phyloP scores from a whole-genome alignment of 78 protist genomes.

The Protostelium mycophagum region DNA sequence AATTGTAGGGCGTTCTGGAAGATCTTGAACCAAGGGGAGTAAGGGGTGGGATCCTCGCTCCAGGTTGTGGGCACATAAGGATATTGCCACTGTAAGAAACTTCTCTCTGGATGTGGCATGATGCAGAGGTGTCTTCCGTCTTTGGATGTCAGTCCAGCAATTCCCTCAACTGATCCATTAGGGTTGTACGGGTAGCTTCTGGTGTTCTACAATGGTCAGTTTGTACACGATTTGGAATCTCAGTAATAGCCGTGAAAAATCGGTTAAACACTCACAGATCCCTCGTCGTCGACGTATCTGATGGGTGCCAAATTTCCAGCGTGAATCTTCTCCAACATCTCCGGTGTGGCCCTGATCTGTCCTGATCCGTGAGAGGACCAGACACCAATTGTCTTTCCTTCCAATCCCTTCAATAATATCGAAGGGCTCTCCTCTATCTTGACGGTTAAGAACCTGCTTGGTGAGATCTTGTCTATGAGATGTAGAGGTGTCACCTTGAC shows the following conservation, averaged over 20 bases:
- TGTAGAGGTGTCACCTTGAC: slow-evolving; percentile 42
- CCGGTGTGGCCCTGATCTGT: slow-evolving; percentile 22
- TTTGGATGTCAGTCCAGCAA: slow-evolving; percentile 70
- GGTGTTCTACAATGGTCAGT: neutral
- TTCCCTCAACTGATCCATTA: slow-evolving; percentile 86
- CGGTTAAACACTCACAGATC: slow-evolving; percentile 35
- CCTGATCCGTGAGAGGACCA: slow-evolving; percentile 93
- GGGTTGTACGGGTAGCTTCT: slow-evolving; percentile 86
- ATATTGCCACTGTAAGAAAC: slow-evolving; percentile 46
- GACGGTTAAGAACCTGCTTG: slow-evolving; percentile 54
- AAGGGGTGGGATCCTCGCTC: slow-evolving; percentile 19
- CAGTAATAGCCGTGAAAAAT: neutral
- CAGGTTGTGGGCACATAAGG: slow-evolving; percentile 46
- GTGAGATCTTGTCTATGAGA: no score
- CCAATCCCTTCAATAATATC: slow-evolving; percentile 74
- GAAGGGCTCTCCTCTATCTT: slow-evolving; percentile 37
- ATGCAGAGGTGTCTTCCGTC: slow-evolving; percentile 87
- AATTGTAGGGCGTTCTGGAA: slow-evolving; percentile 66
- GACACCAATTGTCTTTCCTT: slow-evolving; percentile 56
- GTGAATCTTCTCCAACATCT: slow-evolving; percentile 13
- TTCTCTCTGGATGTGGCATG: slow-evolving; percentile 95
- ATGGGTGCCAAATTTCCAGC: slow-evolving; percentile 32
- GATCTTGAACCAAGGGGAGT: slow-evolving; percentile 58
- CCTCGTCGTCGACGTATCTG: slow-evolving; percentile 81
- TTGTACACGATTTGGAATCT: no score